Evolutionary conservation across 2,329 filamentous ascomycete species (phyloP).

Genomic region (Phoma herbarum): DNA sequence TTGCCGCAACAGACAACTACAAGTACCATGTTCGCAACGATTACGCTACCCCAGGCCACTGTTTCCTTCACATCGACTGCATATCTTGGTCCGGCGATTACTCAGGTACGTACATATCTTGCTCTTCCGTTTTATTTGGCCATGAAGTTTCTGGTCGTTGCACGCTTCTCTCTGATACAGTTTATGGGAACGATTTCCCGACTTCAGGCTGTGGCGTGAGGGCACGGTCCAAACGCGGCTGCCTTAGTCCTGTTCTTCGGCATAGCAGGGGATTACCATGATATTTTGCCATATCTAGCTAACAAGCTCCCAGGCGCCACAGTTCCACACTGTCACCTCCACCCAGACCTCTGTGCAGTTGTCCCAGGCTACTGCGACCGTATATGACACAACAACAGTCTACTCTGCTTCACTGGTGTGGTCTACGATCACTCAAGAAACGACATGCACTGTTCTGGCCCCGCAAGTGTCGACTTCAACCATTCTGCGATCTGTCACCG

Average conservation of each 20-base stretch:
- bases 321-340: not conserved
- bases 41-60: slow-evolving; percentile 1
- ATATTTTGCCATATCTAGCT: not conserved
- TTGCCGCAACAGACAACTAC: not conserved
- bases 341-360: not conserved
- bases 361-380: not conserved
- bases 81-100: not conserved
- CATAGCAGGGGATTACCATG: not conserved
- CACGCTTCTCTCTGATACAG: not conserved
- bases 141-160: not conserved
- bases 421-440: not conserved
- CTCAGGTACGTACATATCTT: not conserved
- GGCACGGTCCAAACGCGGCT: not conserved
- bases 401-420: not conserved
- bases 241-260: not conserved
- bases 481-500: not conserved
- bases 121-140: not conserved
- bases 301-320: not conserved
- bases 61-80: not conserved
- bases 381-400: not conserved
- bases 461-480: not conserved
- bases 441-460: not conserved
- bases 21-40: not conserved
- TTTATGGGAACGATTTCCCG: no score
- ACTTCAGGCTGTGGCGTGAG: no score